Base-by-base conservation (phyloP, 1,139 yeast genomes). In the Lodderomyces orthopsilosis region DNA sequence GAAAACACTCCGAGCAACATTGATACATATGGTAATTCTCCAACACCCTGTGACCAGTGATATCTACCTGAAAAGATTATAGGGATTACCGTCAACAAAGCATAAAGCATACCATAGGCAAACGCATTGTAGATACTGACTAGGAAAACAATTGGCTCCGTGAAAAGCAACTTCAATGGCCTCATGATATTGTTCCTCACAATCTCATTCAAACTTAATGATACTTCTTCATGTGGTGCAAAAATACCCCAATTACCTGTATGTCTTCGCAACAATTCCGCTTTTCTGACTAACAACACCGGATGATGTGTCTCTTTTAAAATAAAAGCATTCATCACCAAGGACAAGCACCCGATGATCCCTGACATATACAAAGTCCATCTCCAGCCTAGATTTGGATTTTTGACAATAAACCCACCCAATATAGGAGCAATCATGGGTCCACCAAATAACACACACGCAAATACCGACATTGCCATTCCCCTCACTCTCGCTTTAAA, bases 41-140 rank as follows among this genome's bases (percentile, higher is more conserved):
- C 77, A 26, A 75, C 79, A 51, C 85, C 85, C 12, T 46, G 45
- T 10, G 38, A 36, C 68, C 77, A 80, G 23, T 72, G 72, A 57
- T 86, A 87, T 41, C 82, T 81, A 8, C 68, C 72, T 14, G 65
- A 68, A 59, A 87, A 88, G 33, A 87, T 80, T 51, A 84, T 68
- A 19, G 96, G 96, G 55, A 84, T 80, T 1, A 94, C 95, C 39
- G 87, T 85, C 53, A 89, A 68, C 59, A 86, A 77, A 53, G 88
- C 63, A 60, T 88, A 88, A 44, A 87, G 66, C 59, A 88, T 81
- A 51, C 95, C 96, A 60, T 88, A 89, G 49, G 88, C 81, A 62
- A 88, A 87, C 2, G 95, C 85, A 58, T 84, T 85, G 70, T 88
- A 89, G 37, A 88, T 56, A 23, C 91, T 76, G 48, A 87, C 66